These are phyloP conservation scores for Neopestalotiopsis sp. DNA, from an alignment of 2,329 filamentous ascomycete genomes.

Conservation along the genomic window DNA sequence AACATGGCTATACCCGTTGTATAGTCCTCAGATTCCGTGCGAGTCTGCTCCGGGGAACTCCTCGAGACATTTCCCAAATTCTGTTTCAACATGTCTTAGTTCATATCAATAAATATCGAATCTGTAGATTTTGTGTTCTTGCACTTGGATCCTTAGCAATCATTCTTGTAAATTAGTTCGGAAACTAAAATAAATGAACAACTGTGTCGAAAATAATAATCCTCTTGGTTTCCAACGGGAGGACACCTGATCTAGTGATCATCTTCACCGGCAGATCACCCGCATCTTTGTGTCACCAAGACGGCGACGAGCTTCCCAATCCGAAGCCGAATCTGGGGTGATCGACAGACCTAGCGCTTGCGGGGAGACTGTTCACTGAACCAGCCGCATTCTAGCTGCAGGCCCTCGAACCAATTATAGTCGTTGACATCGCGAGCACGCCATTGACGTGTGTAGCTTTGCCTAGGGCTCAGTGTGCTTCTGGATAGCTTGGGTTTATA, in stretches of 20 bases:
- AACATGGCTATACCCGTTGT: too few species aligned
- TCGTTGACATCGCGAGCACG: constrained; percentile 4
- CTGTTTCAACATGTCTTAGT: too few species aligned
- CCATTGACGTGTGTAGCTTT: constrained; percentile 10
- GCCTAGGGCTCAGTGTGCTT: background rate
- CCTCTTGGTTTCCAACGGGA: background rate
- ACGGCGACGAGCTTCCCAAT: background rate
- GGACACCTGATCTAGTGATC: background rate
- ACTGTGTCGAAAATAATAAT: background rate
- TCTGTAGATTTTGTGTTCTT: too few species aligned
- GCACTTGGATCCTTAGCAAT: too few species aligned
- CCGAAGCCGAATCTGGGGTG: constrained; percentile 7
- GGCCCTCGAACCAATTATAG: constrained; percentile 6
- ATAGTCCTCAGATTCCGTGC: too few species aligned
- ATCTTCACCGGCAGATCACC: background rate
- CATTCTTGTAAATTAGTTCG: too few species aligned
- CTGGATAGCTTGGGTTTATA: background rate
- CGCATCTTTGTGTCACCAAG: background rate
- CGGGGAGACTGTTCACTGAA: background rate
- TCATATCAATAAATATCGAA: too few species aligned
- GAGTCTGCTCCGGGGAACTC: too few species aligned
- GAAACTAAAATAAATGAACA: background rate
- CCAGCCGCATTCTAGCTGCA: constrained; percentile 5
- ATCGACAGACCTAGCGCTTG: constrained; percentile 9
- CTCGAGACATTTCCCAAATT: too few species aligned